Percentiles rank a stretch among this genome's conserved stretches.
These are phyloP conservation scores for Drechslerella dactyloides DNA, from an alignment of 2,329 filamentous ascomycete genomes.

Conservation along the genomic window DNA sequence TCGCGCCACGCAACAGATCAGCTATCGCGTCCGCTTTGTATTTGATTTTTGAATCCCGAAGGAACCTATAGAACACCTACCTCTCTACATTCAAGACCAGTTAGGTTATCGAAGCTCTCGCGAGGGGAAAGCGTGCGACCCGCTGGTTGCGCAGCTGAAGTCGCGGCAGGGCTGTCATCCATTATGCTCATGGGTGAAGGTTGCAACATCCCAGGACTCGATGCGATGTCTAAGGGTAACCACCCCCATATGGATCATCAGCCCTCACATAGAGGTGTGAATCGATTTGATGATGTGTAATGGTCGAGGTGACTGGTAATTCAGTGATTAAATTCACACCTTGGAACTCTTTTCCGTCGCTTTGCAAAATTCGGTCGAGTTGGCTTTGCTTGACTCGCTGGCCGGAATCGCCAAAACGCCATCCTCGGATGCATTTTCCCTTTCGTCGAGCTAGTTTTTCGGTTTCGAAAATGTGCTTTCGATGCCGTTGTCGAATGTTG, in stretches of 20 bases:
- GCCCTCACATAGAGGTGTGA: no score
- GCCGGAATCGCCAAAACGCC: slow-evolving; percentile 5
- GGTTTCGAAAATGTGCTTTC: slow-evolving; percentile 19
- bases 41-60: no score
- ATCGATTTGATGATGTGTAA: no score
- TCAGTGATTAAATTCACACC: neutral
- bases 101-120: no score
- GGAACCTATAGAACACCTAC: no score
- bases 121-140: no score
- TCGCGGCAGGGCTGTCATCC: neutral
- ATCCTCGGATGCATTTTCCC: slow-evolving; percentile 10
- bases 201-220: slow-evolving; percentile 14
- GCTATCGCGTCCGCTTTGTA: no score
- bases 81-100: no score
- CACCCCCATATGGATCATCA: neutral
- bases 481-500: slow-evolving; percentile 16
- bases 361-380: slow-evolving; percentile 12
- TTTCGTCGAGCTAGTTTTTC: neutral
- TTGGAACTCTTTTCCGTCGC: slow-evolving; percentile 21
- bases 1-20: no score
- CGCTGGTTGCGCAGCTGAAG: no score
- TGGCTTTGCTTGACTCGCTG: slow-evolving; percentile 7
- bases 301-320: no score
- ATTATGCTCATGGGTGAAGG: slow-evolving; percentile 11
- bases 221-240: slow-evolving; percentile 10